Conservation (phyloP, 2,329 filamentous ascomycete species). For the Fusarium poae region DNA sequence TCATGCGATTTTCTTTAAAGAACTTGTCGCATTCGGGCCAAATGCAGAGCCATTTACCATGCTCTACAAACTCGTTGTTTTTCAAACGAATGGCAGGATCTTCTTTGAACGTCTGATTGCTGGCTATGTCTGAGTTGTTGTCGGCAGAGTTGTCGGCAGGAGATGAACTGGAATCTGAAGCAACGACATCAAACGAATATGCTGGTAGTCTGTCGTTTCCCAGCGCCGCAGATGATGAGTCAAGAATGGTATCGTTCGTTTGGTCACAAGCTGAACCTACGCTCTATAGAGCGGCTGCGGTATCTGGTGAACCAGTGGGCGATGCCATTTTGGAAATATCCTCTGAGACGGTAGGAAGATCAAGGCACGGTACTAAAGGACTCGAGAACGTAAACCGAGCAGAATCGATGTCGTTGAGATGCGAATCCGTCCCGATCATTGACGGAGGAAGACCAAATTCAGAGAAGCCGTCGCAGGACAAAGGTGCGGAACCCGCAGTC, state of each 20-base stretch:
- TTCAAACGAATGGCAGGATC: slow-evolving; percentile 19
- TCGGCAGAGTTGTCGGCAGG: neutral
- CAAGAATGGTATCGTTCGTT: slow-evolving; percentile 6
- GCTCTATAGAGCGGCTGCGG: slow-evolving; percentile 35
- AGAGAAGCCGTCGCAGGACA: neutral
- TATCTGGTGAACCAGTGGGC: slow-evolving; percentile 12
- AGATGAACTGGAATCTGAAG: neutral
- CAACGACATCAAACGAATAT: slow-evolving; percentile 7
- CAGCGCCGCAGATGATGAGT: neutral
- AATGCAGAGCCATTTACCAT: slow-evolving; percentile 36
- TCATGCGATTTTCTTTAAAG: slow-evolving; percentile 17
- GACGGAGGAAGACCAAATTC: neutral
- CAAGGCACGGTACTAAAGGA: neutral
- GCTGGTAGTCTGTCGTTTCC: neutral
- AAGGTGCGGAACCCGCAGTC: neutral
- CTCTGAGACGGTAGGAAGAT: neutral
- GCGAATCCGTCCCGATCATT: slow-evolving; percentile 6
- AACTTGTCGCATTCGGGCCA: slow-evolving; percentile 9
- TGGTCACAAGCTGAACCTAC: slow-evolving; percentile 6
- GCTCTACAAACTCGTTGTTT: slow-evolving; percentile 29
- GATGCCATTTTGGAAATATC: slow-evolving; percentile 2
- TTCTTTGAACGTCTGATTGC: slow-evolving; percentile 25
- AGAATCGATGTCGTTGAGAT: neutral
- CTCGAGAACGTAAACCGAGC: neutral
- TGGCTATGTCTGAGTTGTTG: slow-evolving; percentile 5